phyloP scores from a whole-genome alignment of 441 rosid species.

The Mallotus japonicus region DNA sequence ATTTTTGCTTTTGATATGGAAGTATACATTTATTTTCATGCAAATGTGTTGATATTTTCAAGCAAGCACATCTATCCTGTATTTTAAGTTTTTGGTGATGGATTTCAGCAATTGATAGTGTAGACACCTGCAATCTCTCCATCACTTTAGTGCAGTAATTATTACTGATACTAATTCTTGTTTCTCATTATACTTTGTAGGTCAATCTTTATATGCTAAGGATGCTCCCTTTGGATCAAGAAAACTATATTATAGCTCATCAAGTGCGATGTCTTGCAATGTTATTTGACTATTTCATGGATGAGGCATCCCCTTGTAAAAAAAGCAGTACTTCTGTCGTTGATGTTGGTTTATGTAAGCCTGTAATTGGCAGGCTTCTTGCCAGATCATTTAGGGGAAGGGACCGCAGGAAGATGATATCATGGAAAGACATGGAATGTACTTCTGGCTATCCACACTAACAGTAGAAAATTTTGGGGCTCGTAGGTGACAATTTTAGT shows the following conservation, averaged over 20 bases:
- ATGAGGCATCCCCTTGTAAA: slow-evolving; percentile 50
- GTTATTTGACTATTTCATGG: slow-evolving; percentile 73
- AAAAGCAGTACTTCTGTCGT: slow-evolving; percentile 53
- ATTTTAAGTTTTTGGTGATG: background rate
- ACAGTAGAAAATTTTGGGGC: slow-evolving; percentile 18
- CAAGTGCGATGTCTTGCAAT: slow-evolving; percentile 79
- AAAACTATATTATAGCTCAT: slow-evolving; percentile 58
- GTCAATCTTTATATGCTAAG: slow-evolving; percentile 76
- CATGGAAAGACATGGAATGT: slow-evolving; percentile 75
- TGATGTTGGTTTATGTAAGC: slow-evolving; percentile 84
- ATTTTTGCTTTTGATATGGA: background rate
- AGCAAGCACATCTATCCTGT: background rate
- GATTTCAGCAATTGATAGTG: background rate
- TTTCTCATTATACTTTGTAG: slow-evolving; percentile 38
- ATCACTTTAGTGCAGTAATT: too few species aligned
- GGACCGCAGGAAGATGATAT: slow-evolving; percentile 87
- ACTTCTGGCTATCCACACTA: slow-evolving; percentile 50
- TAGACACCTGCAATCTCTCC: background rate
- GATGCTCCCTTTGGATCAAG: slow-evolving; percentile 59
- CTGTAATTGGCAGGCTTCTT: slow-evolving; percentile 65
- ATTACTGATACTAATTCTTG: slow-evolving; percentile 1
- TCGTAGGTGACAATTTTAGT: background rate
- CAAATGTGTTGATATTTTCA: background rate
- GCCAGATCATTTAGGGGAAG: slow-evolving; percentile 83
- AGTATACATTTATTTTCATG: background rate